Percentiles rank a stretch among this genome's conserved stretches.
These are phyloP conservation scores for Cryphonectria naterciae DNA, from an alignment of 2,329 filamentous ascomycete species.

Conservation along the genomic window DNA sequence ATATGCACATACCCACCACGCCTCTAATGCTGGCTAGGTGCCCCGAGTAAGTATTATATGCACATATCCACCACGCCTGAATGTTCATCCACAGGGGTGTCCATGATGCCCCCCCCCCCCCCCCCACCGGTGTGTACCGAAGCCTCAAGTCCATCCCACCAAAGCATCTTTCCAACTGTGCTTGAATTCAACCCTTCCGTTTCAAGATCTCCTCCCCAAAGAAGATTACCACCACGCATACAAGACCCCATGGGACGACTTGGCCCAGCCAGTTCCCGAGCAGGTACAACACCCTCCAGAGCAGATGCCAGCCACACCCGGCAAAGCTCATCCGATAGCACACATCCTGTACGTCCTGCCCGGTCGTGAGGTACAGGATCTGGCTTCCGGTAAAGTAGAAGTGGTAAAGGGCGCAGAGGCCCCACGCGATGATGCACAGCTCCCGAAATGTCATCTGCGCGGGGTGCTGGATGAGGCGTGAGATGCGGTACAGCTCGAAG, in stretches of 20 bases:
- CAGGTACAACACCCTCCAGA: neutral
- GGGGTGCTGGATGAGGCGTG: constrained; percentile 1
- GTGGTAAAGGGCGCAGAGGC: neutral
- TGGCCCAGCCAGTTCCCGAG: constrained; percentile 3
- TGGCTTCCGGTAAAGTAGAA: neutral
- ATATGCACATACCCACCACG: too few relatives aligned
- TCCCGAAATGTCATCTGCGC: constrained; percentile 7
- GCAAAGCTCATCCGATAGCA: constrained; percentile 5
- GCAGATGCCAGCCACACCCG: neutral
- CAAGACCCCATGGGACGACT: neutral
- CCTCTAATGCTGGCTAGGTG: too few relatives aligned
- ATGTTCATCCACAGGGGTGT: too few relatives aligned
- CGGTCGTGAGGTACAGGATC: neutral
- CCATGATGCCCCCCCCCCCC: too few relatives aligned
- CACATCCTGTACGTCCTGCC: neutral
- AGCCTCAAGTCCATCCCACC: neutral
- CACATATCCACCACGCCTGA: too few relatives aligned
- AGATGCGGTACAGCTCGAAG: neutral
- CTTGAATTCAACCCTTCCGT: neutral
- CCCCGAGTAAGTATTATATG: too few relatives aligned
- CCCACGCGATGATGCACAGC: constrained; percentile 3
- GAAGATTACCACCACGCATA: constrained; percentile 4
- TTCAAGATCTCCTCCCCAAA: neutral
- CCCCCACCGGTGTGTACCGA: neutral
- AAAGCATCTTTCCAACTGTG: neutral